These are phyloP conservation scores for Cryptococcus jaspeensis DNA, from an alignment of 1,284 basidiomycete species.

Conservation along the genomic window DNA sequence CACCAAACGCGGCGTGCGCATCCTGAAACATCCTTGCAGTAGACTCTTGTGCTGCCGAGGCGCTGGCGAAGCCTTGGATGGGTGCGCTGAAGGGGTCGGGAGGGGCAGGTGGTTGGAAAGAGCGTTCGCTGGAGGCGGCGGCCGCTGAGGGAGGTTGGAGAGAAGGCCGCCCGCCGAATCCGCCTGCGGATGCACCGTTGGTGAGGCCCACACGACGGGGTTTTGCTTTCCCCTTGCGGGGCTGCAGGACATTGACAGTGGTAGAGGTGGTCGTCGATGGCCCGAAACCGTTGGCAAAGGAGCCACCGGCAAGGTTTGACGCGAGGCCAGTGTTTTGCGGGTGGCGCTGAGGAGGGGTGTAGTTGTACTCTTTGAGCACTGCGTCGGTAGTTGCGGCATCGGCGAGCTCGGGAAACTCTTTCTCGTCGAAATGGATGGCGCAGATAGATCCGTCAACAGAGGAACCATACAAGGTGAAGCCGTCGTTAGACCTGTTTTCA, in stretches of 20 bases:
- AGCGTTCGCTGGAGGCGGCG: background rate
- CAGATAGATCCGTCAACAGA: conserved; percentile 94
- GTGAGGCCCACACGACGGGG: conserved; percentile 14
- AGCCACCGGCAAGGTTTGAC: conserved; percentile 2
- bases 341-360: conserved; percentile 42
- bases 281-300: conserved; percentile 16
- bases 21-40: conserved; percentile 40
- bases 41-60: conserved; percentile 23
- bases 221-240: conserved; percentile 25
- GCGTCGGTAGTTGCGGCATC: conserved; percentile 69
- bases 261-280: conserved; percentile 11
- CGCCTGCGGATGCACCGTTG: conserved; percentile 3
- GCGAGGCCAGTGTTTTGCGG: background rate
- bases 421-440: conserved; percentile 74
- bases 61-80: conserved; percentile 33
- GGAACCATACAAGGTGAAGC: conserved; percentile 86
- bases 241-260: conserved; percentile 30
- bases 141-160: conserved; percentile 7
- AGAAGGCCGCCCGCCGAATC: background rate
- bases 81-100: conserved; percentile 18
- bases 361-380: conserved; percentile 77
- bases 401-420: conserved; percentile 80
- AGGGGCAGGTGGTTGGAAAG: conserved; percentile 4
- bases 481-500: conserved; percentile 75
- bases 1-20: conserved; percentile 26